phyloP scores from a whole-genome alignment of 2,329 filamentous ascomycete genomes.

The Fusarium illudens region DNA sequence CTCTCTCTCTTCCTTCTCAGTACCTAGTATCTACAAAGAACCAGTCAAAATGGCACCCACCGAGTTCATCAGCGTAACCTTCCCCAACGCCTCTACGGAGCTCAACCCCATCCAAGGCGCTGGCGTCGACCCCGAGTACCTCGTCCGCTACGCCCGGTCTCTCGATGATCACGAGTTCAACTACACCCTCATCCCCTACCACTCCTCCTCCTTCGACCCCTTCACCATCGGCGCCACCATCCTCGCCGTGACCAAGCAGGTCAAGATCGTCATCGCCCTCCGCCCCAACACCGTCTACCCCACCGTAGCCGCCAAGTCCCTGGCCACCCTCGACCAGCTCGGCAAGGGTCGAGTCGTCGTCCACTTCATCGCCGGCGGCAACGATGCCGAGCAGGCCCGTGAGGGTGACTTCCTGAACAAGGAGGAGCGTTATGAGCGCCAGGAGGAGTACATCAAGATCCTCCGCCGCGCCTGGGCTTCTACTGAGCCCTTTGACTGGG shows the following conservation, averaged over 20 bases:
- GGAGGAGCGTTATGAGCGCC: constrained; percentile 63
- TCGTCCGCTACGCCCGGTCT: constrained; percentile 63
- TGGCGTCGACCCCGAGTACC: constrained; percentile 62
- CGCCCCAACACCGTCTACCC: constrained; percentile 67
- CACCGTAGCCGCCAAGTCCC: constrained; percentile 68
- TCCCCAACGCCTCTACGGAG: constrained; percentile 65
- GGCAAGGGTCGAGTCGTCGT: constrained; percentile 66
- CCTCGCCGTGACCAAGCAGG: constrained; percentile 62
- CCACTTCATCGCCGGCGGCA: constrained; percentile 70
- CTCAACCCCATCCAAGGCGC: constrained; percentile 61
- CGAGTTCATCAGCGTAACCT: constrained; percentile 68
- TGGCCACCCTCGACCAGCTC: constrained; percentile 69
- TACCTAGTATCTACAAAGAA: background rate
- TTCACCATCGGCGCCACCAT: constrained; percentile 69
- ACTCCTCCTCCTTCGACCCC: constrained; percentile 53
- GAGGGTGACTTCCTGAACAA: constrained; percentile 69
- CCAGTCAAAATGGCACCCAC: constrained; percentile 40
- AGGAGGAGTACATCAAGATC: constrained; percentile 70
- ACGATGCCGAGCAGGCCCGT: constrained; percentile 65
- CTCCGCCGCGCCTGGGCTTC: constrained; percentile 66
- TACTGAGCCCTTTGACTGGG: constrained; percentile 67
- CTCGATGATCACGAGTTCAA: constrained; percentile 69
- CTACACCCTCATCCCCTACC: constrained; percentile 69
- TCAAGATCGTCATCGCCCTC: constrained; percentile 69
- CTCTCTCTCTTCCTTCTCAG: background rate